Conservation (phyloP, 73 alveolate genomes). For the Paramecium tetraurelia region DNA sequence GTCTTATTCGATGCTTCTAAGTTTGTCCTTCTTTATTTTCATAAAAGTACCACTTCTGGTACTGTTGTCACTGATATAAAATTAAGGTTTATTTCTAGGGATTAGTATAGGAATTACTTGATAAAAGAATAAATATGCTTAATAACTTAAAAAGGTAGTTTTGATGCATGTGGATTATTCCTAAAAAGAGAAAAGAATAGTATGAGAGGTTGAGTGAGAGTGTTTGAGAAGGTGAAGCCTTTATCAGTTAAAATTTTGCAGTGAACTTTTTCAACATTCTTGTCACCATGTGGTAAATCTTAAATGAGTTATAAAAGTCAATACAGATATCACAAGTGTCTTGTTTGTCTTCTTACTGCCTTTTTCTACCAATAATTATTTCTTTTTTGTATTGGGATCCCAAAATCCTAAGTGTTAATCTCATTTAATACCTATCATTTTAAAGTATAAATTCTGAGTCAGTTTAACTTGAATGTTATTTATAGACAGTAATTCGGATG, state of each 20-base stretch:
- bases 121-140: slow-evolving; percentile 17
- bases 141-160: background rate
- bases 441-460: background rate
- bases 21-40: background rate
- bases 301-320: background rate
- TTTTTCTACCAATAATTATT: slow-evolving; percentile 16
- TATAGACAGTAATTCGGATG: background rate
- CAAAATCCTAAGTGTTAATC: background rate
- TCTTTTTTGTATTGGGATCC: background rate
- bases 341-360: background rate
- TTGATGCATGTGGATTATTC: background rate
- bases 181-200: background rate
- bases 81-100: slow-evolving; percentile 12
- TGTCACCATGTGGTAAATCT: slow-evolving; percentile 38
- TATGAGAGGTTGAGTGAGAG: background rate
- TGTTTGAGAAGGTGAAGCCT: background rate
- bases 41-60: slow-evolving; percentile 6
- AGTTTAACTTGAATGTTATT: background rate
- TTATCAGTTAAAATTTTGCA: slow-evolving; percentile 26
- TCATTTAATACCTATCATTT: background rate
- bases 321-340: background rate
- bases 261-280: slow-evolving; percentile 13
- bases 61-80: background rate
- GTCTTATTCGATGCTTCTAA: background rate
- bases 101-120: background rate